Percentiles rank a stretch among this genome's conserved stretches.
These are phyloP conservation scores for Malassezia equina DNA, from an alignment of 1,284 basidiomycete species.

Conservation along the genomic window DNA sequence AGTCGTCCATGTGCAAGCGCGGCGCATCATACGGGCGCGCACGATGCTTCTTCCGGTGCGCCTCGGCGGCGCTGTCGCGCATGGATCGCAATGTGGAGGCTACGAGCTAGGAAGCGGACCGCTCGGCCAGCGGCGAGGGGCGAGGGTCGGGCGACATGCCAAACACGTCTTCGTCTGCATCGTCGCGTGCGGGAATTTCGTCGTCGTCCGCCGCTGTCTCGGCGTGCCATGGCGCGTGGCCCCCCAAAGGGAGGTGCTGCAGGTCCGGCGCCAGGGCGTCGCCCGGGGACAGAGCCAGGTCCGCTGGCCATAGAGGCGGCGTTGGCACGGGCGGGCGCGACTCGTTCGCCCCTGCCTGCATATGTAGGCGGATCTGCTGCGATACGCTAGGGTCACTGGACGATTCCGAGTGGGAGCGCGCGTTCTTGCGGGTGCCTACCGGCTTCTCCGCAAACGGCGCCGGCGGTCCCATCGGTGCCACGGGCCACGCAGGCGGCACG, in stretches of 20 bases:
- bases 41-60: not conserved
- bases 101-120: not conserved
- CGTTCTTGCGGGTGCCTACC: not conserved
- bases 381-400: not conserved
- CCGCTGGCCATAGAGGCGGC: not conserved
- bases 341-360: not conserved
- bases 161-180: constrained; percentile 10
- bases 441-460: not conserved
- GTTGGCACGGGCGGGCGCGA: not conserved
- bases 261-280: not conserved
- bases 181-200: not conserved
- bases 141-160: constrained; percentile 13
- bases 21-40: not conserved
- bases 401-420: not conserved
- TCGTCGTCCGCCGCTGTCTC: not conserved
- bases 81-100: constrained; percentile 1
- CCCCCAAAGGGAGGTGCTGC: not conserved
- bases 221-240: not conserved
- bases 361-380: not conserved
- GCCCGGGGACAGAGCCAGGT: not conserved
- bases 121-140: not conserved
- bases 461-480: too few relatives aligned
- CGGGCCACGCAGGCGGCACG: not conserved
- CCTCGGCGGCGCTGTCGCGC: too few relatives aligned
- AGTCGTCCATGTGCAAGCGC: constrained; percentile 18